phyloP scores from a whole-genome alignment of 1,139 yeast genomes.

The Saccharomyces pastorianus region DNA sequence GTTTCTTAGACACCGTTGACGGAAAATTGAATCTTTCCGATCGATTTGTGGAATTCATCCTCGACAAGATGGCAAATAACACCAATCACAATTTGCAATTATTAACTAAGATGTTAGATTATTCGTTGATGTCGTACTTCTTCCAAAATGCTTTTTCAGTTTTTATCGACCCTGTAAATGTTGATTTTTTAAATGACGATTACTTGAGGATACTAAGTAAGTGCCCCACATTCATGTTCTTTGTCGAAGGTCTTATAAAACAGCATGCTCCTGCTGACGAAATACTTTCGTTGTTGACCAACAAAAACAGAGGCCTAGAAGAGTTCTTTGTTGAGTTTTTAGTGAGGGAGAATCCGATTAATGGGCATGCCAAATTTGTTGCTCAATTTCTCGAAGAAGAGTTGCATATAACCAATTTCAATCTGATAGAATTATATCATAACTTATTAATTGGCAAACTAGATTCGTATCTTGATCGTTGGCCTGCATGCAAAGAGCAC shows the following conservation, averaged over 20 bases:
- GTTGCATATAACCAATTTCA: conserved; percentile 23
- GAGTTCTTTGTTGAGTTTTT: conserved; percentile 30
- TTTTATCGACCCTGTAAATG: conserved; percentile 34
- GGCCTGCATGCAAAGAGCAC: conserved; percentile 25
- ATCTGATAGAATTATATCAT: conserved; percentile 28
- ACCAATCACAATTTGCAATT: conserved; percentile 28
- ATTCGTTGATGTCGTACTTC: conserved; percentile 62
- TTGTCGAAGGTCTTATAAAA: conserved; percentile 32
- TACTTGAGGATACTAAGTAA: conserved; percentile 37
- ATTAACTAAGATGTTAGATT: conserved; percentile 47
- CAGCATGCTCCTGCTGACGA: conserved; percentile 25
- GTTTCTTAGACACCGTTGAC: conserved; percentile 30
- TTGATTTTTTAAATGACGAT: conserved; percentile 29
- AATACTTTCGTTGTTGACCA: conserved; percentile 20
- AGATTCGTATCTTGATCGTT: conserved; percentile 17
- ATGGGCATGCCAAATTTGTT: conserved; percentile 26
- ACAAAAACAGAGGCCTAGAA: conserved; percentile 21
- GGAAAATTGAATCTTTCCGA: conserved; percentile 30
- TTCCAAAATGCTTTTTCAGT: conserved; percentile 60
- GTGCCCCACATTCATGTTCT: conserved; percentile 41
- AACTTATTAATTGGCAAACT: conserved; percentile 25
- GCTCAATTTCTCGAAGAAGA: conserved; percentile 22
- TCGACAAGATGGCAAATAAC: conserved; percentile 29
- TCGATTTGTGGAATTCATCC: conserved; percentile 25
- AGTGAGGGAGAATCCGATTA: conserved; percentile 31